phyloP scores from a whole-genome alignment of 1,139 yeast genomes.

The Kodamaea derodonti region DNA sequence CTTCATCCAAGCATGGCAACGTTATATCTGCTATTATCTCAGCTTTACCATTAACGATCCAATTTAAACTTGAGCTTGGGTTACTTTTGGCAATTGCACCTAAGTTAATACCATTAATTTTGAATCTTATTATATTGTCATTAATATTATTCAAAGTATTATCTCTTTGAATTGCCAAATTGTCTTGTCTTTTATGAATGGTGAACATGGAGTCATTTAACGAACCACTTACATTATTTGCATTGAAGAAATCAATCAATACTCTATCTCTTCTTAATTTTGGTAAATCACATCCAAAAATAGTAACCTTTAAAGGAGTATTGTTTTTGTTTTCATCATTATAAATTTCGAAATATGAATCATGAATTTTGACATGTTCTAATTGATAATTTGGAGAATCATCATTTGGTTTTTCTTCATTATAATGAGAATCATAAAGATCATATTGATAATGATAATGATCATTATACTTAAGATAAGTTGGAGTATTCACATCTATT shows the following conservation, averaged over 20 bases:
- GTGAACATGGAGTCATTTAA: conserved; percentile 72
- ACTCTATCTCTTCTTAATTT: conserved; percentile 55
- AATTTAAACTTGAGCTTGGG: conserved; percentile 51
- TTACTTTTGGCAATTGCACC: conserved; percentile 35
- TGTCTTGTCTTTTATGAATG: conserved; percentile 53
- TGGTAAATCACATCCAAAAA: conserved; percentile 65
- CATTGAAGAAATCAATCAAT: conserved; percentile 63
- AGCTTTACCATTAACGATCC: conserved; percentile 69
- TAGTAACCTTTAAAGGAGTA: conserved; percentile 46
- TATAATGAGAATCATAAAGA: conserved; percentile 21
- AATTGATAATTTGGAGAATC: conserved; percentile 40
- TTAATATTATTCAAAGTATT: conserved; percentile 20
- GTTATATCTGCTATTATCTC: conserved; percentile 69
- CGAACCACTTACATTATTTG: conserved; percentile 67
- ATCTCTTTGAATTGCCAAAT: conserved; percentile 21
- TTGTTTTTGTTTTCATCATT: conserved; percentile 25
- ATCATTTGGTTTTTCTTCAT: conserved; percentile 6
- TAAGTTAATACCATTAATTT: conserved; percentile 62
- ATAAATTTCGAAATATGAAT: conserved; percentile 48
- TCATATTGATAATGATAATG: conserved; percentile 33
- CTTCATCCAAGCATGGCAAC: conserved; percentile 44
- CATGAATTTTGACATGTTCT: conserved; percentile 49
- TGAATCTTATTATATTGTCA: conserved; percentile 49
- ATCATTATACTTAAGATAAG: conserved; percentile 18
- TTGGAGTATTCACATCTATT: neutral